Conservation (phyloP, 192 early-diverging fungal genomes). For the Oehlia diaphana region DNA sequence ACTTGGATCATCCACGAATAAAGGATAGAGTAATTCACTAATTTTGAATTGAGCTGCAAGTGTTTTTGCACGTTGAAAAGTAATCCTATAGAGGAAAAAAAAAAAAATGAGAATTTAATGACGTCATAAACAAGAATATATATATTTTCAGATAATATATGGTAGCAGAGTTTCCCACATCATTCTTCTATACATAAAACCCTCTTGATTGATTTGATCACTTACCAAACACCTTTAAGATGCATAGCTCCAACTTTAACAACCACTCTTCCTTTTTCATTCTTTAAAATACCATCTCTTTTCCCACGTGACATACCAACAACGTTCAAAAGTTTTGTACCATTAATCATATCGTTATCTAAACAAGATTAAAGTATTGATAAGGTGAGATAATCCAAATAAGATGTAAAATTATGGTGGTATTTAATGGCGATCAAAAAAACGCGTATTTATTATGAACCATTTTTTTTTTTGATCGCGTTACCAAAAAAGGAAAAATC, state of each 20-base stretch:
- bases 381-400: too few species aligned
- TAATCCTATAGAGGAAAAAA: constrained; percentile 58
- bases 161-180: too few species aligned
- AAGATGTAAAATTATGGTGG: too few species aligned
- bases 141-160: too few species aligned
- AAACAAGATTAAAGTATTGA: not conserved
- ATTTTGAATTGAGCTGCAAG: constrained; percentile 75
- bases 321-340: constrained; percentile 85
- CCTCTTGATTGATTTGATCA: too few species aligned
- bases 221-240: constrained; percentile 83
- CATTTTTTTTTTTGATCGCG: too few species aligned
- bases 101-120: too few species aligned
- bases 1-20: constrained; percentile 73
- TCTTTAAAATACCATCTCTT: constrained; percentile 83
- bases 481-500: too few species aligned
- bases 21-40: constrained; percentile 68
- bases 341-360: constrained; percentile 88
- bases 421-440: too few species aligned
- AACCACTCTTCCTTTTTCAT: constrained; percentile 82
- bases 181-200: too few species aligned
- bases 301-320: constrained; percentile 86
- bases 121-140: too few species aligned
- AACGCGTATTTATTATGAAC: too few species aligned
- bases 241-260: constrained; percentile 88
- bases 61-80: constrained; percentile 64